Evolutionary conservation across 441 rosid species (phyloP).

Genomic region (Croton setiger): DNA sequence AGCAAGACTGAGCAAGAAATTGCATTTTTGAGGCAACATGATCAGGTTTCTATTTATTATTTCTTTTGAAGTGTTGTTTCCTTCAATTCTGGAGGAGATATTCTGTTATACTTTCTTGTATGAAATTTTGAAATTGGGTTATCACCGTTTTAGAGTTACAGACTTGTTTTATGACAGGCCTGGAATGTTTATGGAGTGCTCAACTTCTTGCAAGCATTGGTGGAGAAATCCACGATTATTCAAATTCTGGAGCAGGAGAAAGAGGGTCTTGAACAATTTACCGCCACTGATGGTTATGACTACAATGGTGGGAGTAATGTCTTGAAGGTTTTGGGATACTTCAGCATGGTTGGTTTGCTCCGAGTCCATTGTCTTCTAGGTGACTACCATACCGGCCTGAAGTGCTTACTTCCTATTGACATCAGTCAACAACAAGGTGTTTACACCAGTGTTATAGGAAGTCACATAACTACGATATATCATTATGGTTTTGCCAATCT

Average conservation of each 20-base stretch:
- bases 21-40: constrained; percentile 63
- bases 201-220: constrained; percentile 95
- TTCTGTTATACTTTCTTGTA: neutral
- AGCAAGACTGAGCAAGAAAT: constrained; percentile 86
- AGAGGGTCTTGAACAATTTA: constrained; percentile 89
- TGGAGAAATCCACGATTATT: constrained; percentile 80
- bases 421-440: constrained; percentile 94
- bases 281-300: constrained; percentile 94
- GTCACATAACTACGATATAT: constrained; percentile 85
- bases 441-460: constrained; percentile 83
- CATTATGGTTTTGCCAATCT: constrained; percentile 97
- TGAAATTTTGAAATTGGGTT: neutral
- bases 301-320: constrained; percentile 94
- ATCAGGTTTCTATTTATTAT: constrained; percentile 46
- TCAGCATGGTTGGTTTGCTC: constrained; percentile 92
- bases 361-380: constrained; percentile 96
- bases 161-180: constrained; percentile 39
- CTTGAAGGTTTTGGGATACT: constrained; percentile 90
- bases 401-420: constrained; percentile 90
- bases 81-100: neutral
- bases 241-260: constrained; percentile 91
- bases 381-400: constrained; percentile 90
- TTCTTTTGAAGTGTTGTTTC: neutral
- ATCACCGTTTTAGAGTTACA: neutral
- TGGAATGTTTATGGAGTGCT: constrained; percentile 99